These are phyloP conservation scores for Prillingera fragicola DNA, from an alignment of 1,284 basidiomycete genomes.

Conservation along the genomic window DNA sequence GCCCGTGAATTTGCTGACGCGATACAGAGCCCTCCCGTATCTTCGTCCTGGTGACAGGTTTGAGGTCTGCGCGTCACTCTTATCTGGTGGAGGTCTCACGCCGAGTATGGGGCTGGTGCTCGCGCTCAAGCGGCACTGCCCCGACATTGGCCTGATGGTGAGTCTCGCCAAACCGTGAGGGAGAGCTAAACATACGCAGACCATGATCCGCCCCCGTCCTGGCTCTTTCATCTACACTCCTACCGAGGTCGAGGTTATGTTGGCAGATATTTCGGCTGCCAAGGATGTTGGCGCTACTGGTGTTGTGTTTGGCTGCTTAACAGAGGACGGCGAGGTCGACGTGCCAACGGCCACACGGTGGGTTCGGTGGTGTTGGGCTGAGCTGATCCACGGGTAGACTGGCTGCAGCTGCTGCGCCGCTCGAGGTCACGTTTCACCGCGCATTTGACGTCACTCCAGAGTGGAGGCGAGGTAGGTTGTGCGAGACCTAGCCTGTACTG, in stretches of 20 bases:
- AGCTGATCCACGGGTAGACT: slow-evolving; percentile 31
- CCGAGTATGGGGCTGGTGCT: slow-evolving; percentile 65
- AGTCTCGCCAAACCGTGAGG: background rate
- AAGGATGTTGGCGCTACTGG: slow-evolving; percentile 55
- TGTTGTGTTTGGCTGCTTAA: slow-evolving; percentile 65
- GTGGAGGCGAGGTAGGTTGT: slow-evolving; percentile 27
- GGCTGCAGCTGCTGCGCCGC: slow-evolving; percentile 56
- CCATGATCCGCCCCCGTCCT: slow-evolving; percentile 68
- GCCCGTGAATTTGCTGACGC: background rate
- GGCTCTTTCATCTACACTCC: slow-evolving; percentile 70
- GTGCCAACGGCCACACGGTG: slow-evolving; percentile 50
- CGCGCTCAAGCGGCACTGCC: slow-evolving; percentile 53
- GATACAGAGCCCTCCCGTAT: slow-evolving; percentile 8
- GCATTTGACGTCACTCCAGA: slow-evolving; percentile 70
- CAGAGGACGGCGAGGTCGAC: slow-evolving; percentile 59
- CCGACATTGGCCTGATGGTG: slow-evolving; percentile 63
- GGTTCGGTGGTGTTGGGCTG: background rate
- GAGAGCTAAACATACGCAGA: slow-evolving; percentile 47
- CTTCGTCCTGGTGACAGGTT: slow-evolving; percentile 48
- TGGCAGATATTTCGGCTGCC: slow-evolving; percentile 57
- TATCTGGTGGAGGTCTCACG: slow-evolving; percentile 61
- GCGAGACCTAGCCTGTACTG: background rate
- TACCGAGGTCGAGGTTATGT: slow-evolving; percentile 63
- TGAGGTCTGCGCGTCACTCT: slow-evolving; percentile 67
- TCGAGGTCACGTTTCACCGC: slow-evolving; percentile 76